phyloP scores from a whole-genome alignment of 2,329 filamentous ascomycete genomes.

The Penicillium sp. region DNA sequence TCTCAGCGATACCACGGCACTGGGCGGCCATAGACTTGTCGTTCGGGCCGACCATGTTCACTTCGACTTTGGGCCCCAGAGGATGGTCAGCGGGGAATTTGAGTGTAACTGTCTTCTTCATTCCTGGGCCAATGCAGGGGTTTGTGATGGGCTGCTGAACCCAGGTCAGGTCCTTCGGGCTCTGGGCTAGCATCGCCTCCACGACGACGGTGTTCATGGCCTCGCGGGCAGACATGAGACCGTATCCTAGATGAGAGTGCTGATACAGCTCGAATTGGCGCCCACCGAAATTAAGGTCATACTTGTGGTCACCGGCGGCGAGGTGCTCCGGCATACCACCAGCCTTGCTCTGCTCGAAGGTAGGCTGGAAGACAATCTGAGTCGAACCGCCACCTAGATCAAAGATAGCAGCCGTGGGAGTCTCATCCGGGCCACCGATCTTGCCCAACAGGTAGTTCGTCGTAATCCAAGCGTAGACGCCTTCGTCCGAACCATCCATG shows the following conservation, averaged over 20 bases:
- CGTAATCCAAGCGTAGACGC: slow-evolving; percentile 98
- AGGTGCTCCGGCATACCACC: slow-evolving; percentile 85
- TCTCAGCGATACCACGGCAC: slow-evolving; percentile 86
- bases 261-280: slow-evolving; percentile 92
- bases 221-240: slow-evolving; percentile 90
- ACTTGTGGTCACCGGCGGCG: slow-evolving; percentile 91
- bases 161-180: slow-evolving; percentile 64
- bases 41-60: slow-evolving; percentile 85
- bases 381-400: slow-evolving; percentile 96
- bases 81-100: slow-evolving; percentile 64
- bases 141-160: slow-evolving; percentile 69
- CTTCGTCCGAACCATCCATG: slow-evolving; percentile 96
- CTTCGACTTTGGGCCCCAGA: slow-evolving; percentile 62
- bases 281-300: slow-evolving; percentile 84
- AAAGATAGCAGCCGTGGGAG: slow-evolving; percentile 88
- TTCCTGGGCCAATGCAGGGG: slow-evolving; percentile 82
- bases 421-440: slow-evolving; percentile 88
- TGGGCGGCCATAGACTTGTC: slow-evolving; percentile 70
- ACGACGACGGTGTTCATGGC: slow-evolving; percentile 76
- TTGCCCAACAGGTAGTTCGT: slow-evolving; percentile 98
- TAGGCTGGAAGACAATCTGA: slow-evolving; percentile 97
- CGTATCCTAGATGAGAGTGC: slow-evolving; percentile 95
- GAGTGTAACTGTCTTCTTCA: slow-evolving; percentile 70
- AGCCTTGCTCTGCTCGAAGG: slow-evolving; percentile 68
- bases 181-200: slow-evolving; percentile 64